phyloP scores from a whole-genome alignment of 129 eudicot species.

The Erigeron canadensis region DNA sequence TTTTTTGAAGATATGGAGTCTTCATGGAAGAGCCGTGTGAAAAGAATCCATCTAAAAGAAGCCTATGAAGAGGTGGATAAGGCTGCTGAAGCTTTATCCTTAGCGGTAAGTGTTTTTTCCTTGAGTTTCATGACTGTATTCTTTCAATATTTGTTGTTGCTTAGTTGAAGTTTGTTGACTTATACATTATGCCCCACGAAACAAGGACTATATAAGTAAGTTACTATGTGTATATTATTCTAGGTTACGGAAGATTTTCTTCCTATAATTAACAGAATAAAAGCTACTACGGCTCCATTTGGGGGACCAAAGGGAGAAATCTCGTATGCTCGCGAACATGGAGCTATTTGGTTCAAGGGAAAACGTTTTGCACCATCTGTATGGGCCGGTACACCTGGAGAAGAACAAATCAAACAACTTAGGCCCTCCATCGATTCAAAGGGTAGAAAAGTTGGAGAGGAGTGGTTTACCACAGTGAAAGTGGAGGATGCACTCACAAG shows the following conservation, averaged over 20 bases:
- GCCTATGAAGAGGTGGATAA: slow-evolving; percentile 70
- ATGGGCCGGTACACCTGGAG: slow-evolving; percentile 85
- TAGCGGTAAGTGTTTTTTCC: slow-evolving; percentile 57
- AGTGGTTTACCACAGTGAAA: slow-evolving; percentile 88
- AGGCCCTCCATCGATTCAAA: slow-evolving; percentile 81
- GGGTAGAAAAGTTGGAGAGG: slow-evolving; percentile 94
- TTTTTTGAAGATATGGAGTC: slow-evolving; percentile 94
- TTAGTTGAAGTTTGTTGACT: slow-evolving; percentile 5
- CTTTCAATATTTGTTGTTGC: slow-evolving; percentile 12
- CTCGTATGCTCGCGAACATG: slow-evolving; percentile 83
- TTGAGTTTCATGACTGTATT: not conserved
- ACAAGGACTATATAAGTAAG: slow-evolving; percentile 13
- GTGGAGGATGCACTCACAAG: slow-evolving; percentile 89
- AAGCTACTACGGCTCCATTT: slow-evolving; percentile 70
- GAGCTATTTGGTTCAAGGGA: slow-evolving; percentile 93
- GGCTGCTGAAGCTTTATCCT: slow-evolving; percentile 72
- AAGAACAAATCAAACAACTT: slow-evolving; percentile 84
- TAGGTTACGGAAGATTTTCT: slow-evolving; percentile 85
- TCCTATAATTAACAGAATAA: slow-evolving; percentile 79
- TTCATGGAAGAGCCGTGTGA: slow-evolving; percentile 92
- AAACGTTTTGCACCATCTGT: slow-evolving; percentile 76
- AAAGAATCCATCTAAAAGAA: slow-evolving; percentile 77
- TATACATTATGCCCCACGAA: slow-evolving; percentile 19
- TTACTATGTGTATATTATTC: slow-evolving; percentile 4
- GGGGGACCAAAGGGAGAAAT: slow-evolving; percentile 97